phyloP scores from a whole-genome alignment of 2,329 filamentous ascomycete species.

The Mycosphaerella arachidis region DNA sequence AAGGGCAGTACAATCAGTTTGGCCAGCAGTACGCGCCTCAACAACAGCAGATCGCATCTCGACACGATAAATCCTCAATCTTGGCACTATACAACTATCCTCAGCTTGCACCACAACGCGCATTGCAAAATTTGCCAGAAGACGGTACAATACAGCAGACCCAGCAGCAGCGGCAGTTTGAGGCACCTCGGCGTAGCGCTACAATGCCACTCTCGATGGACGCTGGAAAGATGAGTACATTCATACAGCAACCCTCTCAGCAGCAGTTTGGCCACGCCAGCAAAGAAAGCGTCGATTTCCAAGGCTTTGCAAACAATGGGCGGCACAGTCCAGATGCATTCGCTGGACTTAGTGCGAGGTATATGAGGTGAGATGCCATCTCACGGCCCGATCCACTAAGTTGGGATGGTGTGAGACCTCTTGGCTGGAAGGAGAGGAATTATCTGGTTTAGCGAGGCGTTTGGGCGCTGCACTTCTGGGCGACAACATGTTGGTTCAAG shows the following conservation, averaged over 20 bases:
- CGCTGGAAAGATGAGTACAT: conserved; percentile 29
- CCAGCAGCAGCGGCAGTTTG: conserved; percentile 24
- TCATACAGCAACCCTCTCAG: conserved; percentile 23
- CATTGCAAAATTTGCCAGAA: conserved; percentile 35
- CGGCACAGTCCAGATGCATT: conserved; percentile 77
- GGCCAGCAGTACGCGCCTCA: conserved; percentile 25
- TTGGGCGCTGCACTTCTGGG: background rate
- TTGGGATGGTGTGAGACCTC: background rate
- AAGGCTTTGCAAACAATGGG: conserved; percentile 59
- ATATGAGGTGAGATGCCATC: conserved; percentile 25
- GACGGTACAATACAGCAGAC: conserved; percentile 25
- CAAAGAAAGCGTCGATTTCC: conserved; percentile 65
- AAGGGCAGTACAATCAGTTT: conserved; percentile 11
- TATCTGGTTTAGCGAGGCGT: conserved; percentile 10
- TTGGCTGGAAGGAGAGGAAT: background rate
- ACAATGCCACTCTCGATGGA: conserved; percentile 35
- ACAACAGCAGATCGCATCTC: conserved; percentile 39
- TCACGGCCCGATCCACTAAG: background rate
- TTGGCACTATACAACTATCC: conserved; percentile 68
- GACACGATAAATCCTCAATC: conserved; percentile 68
- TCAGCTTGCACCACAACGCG: conserved; percentile 46
- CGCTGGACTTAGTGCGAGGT: conserved; percentile 63
- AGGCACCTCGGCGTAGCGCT: conserved; percentile 32
- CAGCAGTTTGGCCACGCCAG: conserved; percentile 49
- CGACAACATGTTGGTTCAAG: background rate